Percentiles rank a stretch among this genome's conserved stretches.
Conservation (phyloP, 352 stramenopile genomes). For the Phytophthora tubulina region DNA sequence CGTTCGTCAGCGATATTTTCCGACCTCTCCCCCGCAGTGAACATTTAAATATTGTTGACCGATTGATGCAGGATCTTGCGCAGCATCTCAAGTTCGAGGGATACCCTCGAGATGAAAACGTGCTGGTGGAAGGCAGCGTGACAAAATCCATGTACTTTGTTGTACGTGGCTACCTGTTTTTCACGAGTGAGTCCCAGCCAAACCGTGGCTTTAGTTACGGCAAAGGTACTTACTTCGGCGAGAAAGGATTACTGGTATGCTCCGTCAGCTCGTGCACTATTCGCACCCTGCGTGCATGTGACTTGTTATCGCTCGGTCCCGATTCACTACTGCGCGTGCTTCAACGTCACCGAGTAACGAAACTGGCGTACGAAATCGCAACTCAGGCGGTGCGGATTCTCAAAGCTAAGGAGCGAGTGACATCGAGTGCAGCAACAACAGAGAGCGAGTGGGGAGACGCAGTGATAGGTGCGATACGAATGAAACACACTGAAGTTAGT, state of each 20-base stretch:
- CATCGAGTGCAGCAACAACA: constrained; percentile 24
- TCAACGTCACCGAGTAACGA: constrained; percentile 49
- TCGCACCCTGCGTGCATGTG: constrained; percentile 60
- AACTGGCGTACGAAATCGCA: constrained; percentile 56
- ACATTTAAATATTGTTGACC: constrained; percentile 32
- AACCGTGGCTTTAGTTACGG: constrained; percentile 38
- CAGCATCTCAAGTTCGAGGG: constrained; percentile 66
- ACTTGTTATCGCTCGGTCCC: constrained; percentile 60
- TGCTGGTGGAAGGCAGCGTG: constrained; percentile 73
- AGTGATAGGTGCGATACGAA: constrained; percentile 44
- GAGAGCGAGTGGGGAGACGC: constrained; percentile 58
- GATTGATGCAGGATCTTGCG: constrained; percentile 52
- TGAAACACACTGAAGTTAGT: constrained; percentile 39
- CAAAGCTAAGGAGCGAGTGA: constrained; percentile 20
- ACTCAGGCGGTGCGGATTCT: constrained; percentile 35
- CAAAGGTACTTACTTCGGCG: constrained; percentile 73
- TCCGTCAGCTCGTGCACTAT: constrained; percentile 62
- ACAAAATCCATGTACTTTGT: constrained; percentile 80
- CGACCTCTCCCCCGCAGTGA: constrained; percentile 44
- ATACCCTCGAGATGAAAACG: constrained; percentile 65
- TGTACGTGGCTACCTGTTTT: constrained; percentile 56
- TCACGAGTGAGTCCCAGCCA: constrained; percentile 41
- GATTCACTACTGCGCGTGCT: constrained; percentile 57
- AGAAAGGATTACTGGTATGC: constrained; percentile 62
- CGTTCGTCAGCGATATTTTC: constrained; percentile 57